Conservation (phyloP, 1,284 basidiomycete species). For the Pseudozyma sp. region DNA sequence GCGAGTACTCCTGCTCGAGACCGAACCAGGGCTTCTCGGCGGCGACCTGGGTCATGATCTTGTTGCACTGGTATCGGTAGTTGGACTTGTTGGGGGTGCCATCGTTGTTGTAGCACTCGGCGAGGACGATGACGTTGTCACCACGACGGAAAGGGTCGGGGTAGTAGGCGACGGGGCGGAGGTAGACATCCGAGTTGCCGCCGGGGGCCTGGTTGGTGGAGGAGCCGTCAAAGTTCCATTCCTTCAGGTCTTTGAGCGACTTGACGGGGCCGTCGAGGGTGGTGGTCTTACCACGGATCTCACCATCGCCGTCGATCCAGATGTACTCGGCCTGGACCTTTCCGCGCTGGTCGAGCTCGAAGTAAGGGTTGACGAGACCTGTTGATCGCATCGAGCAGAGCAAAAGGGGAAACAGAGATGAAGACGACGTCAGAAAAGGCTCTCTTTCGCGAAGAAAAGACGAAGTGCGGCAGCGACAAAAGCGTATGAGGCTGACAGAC, state of each 20-base stretch:
- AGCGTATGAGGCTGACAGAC: too few species aligned
- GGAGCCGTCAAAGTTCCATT: conserved; percentile 97
- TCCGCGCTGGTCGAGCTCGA: conserved; percentile 62
- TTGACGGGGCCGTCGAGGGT: conserved; percentile 85
- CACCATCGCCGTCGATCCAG: conserved; percentile 72
- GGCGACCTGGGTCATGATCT: conserved; percentile 65
- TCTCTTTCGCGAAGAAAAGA: background rate
- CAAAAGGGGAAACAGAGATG: background rate
- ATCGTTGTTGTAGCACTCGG: conserved; percentile 98
- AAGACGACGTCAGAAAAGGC: conserved; percentile 3
- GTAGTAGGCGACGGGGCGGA: conserved; percentile 96
- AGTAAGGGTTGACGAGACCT: conserved; percentile 60
- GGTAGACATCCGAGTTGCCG: conserved; percentile 97
- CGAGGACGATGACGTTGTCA: conserved; percentile 73
- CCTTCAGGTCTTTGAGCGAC: conserved; percentile 77
- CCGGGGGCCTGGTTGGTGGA: conserved; percentile 75
- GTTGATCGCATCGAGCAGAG: background rate
- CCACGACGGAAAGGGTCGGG: conserved; percentile 99
- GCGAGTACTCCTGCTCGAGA: conserved; percentile 98
- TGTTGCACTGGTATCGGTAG: conserved; percentile 72
- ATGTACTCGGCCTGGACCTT: conserved; percentile 68
- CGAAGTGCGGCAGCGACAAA: too few species aligned
- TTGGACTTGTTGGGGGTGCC: conserved; percentile 98
- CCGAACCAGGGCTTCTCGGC: conserved; percentile 88
- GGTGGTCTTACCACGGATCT: conserved; percentile 67